These are phyloP conservation scores for Prorocentrum cordatum DNA, from an alignment of 169 alveolate genomes.

Conservation along the genomic window DNA sequence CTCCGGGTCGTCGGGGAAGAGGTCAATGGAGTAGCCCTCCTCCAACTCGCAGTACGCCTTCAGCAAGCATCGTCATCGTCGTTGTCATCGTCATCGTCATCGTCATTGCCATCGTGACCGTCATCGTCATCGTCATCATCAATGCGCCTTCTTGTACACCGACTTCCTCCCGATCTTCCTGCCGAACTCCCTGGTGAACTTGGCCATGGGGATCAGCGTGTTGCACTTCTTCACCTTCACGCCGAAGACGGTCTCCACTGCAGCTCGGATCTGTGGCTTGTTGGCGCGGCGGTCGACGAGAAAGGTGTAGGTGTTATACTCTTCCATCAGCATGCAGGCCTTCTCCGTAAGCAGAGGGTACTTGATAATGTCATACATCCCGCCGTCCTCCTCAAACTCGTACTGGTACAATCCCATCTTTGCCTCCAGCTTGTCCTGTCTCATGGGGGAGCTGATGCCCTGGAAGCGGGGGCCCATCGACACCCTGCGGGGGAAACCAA, in stretches of 20 bases:
- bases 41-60: too few relatives aligned
- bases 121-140: too few relatives aligned
- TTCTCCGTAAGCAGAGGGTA: conserved; percentile 49
- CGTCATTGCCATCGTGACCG: too few relatives aligned
- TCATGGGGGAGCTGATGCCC: too few relatives aligned
- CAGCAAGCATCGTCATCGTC: too few relatives aligned
- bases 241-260: conserved; percentile 40
- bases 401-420: too few relatives aligned
- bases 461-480: too few relatives aligned
- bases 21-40: conserved; percentile 66
- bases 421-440: too few relatives aligned
- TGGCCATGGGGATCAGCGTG: conserved; percentile 32
- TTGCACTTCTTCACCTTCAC: conserved; percentile 64
- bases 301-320: conserved; percentile 64
- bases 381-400: conserved; percentile 65
- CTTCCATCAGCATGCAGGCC: conserved; percentile 32
- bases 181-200: conserved; percentile 5
- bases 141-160: conserved; percentile 62
- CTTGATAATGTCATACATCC: conserved; percentile 69
- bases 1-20: conserved; percentile 68
- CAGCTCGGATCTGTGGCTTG: not conserved
- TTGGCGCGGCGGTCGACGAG: conserved; percentile 60
- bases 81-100: too few relatives aligned
- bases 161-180: conserved; percentile 57
- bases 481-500: too few relatives aligned